A percentile compares a stretch with the other conserved stretches of the same genome.
Evolutionary conservation across 2,329 filamentous ascomycete genomes (phyloP).

Genomic region (Neophaeococcomyces mojaviensis): DNA sequence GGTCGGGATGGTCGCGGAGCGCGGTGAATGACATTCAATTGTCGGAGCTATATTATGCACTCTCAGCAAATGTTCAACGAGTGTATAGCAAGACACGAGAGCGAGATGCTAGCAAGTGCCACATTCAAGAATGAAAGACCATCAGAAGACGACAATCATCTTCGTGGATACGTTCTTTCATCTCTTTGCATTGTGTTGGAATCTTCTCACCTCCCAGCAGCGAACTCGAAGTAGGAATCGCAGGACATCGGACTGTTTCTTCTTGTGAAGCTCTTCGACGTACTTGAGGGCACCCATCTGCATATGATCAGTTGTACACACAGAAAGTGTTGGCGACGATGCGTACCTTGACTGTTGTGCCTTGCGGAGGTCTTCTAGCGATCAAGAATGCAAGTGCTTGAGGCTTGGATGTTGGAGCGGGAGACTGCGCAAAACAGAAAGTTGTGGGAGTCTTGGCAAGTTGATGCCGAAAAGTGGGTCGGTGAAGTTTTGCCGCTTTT

Average conservation of each 20-base stretch:
- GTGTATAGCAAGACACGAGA: slow-evolving; percentile 73
- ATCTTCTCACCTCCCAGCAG: slow-evolving; percentile 84
- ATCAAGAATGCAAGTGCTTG: background rate
- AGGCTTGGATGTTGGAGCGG: background rate
- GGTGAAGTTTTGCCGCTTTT: too few species aligned
- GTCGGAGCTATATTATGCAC: slow-evolving; percentile 99
- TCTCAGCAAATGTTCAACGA: slow-evolving; percentile 99
- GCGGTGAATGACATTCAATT: slow-evolving; percentile 99
- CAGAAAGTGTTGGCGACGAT: background rate
- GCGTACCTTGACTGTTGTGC: slow-evolving; percentile 20
- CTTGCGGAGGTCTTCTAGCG: slow-evolving; percentile 9
- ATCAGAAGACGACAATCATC: too few species aligned
- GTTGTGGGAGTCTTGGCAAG: background rate
- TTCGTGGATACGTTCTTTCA: slow-evolving; percentile 5
- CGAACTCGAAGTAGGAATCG: slow-evolving; percentile 99
- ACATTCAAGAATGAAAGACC: slow-evolving; percentile 30
- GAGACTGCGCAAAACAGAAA: background rate
- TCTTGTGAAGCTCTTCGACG: slow-evolving; percentile 99
- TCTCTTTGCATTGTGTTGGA: slow-evolving; percentile 22
- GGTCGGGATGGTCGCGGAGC: slow-evolving; percentile 95
- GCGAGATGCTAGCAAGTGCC: slow-evolving; percentile 13
- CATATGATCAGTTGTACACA: background rate
- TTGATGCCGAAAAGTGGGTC: background rate
- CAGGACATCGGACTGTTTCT: slow-evolving; percentile 99
- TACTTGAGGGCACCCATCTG: slow-evolving; percentile 99